Evolutionary conservation across 441 rosid species (phyloP), one percentile per base, ranked within the genome.

Genomic region (Eruca vesicaria): DNA sequence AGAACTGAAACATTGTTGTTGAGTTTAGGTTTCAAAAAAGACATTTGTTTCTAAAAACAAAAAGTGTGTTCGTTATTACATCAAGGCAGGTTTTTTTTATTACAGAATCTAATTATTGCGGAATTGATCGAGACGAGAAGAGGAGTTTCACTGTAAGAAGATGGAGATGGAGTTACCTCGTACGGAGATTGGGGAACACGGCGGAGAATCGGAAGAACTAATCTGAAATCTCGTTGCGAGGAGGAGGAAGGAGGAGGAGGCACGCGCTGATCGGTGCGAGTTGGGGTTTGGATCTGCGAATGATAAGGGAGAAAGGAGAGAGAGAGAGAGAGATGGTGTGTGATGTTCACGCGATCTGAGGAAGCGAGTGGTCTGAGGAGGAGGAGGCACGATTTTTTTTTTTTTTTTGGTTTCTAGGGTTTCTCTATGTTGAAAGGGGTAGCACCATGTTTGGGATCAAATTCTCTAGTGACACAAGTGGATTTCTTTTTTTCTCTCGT

Each of bases 251-350:
- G 21, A 21, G 60, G 5, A 48, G 63, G 11, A 65, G n/a, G 53
- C 16, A 78, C 81, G 81, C 81, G 81, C 81, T 71, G 64, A 62
- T 62, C 36, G 56, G 58, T 73, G 81, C 81, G 81, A 78, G 81
- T 78, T 62, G 81, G 81, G 6, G 80, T 55, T 23, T 63, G 20
- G 81, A 78, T 78, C 81, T 73, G 71, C 52, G 65, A 41, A 38
- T 15, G 63, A 38, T n/a, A 43, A 41, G 50, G 50, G 50, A 43
- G 7, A 29, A 29, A 29, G 32, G 57, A 50, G 18, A 6, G 67
- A n/a, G n/a, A n/a, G n/a, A 29, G 16, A 45, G 29, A 63, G 19
- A 53, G 63, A 65, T 21, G 11, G 74, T 31, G 81, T 59, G 77
- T 73, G 78, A 12, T 69, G 61, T 45, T 74, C 79, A 79, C 82